Evolutionary conservation across 140 eudicot genomes (phyloP).

Genomic region (Ambrosia hybrid): DNA sequence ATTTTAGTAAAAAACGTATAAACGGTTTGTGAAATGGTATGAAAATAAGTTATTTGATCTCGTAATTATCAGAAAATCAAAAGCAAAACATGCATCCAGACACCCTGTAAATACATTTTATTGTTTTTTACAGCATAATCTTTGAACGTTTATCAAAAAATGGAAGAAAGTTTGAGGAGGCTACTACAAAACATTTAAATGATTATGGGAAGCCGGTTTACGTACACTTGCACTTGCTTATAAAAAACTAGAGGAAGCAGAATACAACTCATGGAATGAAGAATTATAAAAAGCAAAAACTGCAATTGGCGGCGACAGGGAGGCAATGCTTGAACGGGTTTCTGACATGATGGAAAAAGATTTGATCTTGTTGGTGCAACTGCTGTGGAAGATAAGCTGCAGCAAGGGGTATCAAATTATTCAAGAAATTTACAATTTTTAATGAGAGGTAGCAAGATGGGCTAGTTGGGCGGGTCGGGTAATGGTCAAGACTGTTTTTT

Average conservation of each 20-base stretch:
- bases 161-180: conserved; percentile 66
- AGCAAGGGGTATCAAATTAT: conserved; percentile 61
- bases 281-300: conserved; percentile 86
- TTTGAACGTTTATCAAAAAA: conserved; percentile 79
- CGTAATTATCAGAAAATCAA: no score
- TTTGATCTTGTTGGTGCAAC: conserved; percentile 92
- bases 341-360: conserved; percentile 90
- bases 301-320: conserved; percentile 76
- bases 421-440: neutral
- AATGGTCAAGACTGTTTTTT: neutral
- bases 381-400: conserved; percentile 96
- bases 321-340: conserved; percentile 64
- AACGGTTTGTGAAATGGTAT: no score
- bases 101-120: neutral
- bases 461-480: neutral
- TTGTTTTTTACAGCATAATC: conserved; percentile 58
- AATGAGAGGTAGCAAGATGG: neutral
- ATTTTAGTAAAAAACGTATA: no score
- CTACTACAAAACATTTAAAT: conserved; percentile 79
- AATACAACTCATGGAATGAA: conserved; percentile 77
- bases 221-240: conserved; percentile 92
- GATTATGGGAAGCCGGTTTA: conserved; percentile 94
- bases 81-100: no score
- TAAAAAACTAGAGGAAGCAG: conserved; percentile 69
- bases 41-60: no score